Evolutionary conservation across 768 basidiomycete species (phyloP).

Genomic region (Kwoniella dejecticola): DNA sequence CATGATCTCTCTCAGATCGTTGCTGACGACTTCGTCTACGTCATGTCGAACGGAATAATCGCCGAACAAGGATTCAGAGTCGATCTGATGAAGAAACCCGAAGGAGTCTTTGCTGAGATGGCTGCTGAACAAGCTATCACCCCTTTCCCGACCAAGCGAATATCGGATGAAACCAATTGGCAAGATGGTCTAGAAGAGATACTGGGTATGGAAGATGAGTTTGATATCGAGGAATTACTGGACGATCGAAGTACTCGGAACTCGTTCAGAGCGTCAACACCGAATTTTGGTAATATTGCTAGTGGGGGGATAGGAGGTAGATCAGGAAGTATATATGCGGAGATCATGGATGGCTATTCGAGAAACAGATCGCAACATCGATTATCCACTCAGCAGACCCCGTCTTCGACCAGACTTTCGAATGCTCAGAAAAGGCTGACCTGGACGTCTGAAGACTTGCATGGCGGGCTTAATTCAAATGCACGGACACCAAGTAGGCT

Average conservation of each 20-base stretch:
- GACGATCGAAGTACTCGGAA: constrained; percentile 10
- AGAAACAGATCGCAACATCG: not conserved
- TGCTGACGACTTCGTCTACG: constrained; percentile 81
- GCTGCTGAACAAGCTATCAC: constrained; percentile 62
- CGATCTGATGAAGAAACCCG: constrained; percentile 65
- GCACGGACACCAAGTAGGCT: constrained; percentile 14
- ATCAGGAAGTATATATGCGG: constrained; percentile 45
- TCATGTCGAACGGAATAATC: constrained; percentile 75
- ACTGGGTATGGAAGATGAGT: constrained; percentile 62
- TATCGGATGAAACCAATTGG: constrained; percentile 13
- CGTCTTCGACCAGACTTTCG: constrained; percentile 12
- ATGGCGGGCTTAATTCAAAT: not conserved
- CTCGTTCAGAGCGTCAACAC: constrained; percentile 21
- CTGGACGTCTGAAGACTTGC: constrained; percentile 34
- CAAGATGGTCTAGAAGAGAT: constrained; percentile 59
- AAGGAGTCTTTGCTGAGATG: constrained; percentile 74
- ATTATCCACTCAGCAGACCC: not conserved
- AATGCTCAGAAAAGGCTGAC: constrained; percentile 34
- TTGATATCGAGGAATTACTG: constrained; percentile 23
- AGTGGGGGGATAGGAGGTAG: constrained; percentile 17
- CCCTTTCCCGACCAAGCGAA: constrained; percentile 55
- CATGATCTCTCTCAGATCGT: constrained; percentile 88
- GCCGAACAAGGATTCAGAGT: constrained; percentile 83
- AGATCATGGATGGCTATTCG: constrained; percentile 51
- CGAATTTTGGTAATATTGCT: constrained; percentile 29